A percentile compares a stretch with the other conserved stretches of the same genome.
Conservation (phyloP, 345 rosid genomes). For the Brassica nigra region DNA sequence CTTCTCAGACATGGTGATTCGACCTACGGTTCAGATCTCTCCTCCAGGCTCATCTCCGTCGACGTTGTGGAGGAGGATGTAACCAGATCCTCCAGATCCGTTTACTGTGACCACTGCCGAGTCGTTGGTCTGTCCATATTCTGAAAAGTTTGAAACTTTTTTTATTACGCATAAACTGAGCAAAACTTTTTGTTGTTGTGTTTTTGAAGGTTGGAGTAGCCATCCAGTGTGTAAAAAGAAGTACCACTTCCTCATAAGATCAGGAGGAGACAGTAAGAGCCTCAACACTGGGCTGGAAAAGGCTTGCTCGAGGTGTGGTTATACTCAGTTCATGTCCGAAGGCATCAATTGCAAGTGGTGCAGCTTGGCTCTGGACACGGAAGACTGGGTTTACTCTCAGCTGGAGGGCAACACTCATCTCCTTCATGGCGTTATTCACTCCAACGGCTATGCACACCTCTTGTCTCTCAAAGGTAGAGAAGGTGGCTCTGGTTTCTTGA, state of each 20-base stretch:
- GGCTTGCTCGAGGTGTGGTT: slow-evolving; percentile 52
- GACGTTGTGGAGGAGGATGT: slow-evolving; percentile 77
- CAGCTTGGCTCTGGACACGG: slow-evolving; percentile 48
- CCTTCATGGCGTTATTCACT: slow-evolving; percentile 72
- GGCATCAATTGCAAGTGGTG: slow-evolving; percentile 64
- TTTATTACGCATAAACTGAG: not conserved
- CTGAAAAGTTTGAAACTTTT: not conserved
- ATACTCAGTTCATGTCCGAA: slow-evolving; percentile 45
- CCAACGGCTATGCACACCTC: slow-evolving; percentile 79
- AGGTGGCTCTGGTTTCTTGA: slow-evolving; percentile 63
- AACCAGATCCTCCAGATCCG: slow-evolving; percentile 64
- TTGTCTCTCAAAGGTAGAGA: slow-evolving; percentile 67
- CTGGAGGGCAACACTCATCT: slow-evolving; percentile 61
- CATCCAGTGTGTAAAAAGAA: slow-evolving; percentile 76
- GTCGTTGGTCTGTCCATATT: slow-evolving; percentile 55
- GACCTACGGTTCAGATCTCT: slow-evolving; percentile 41
- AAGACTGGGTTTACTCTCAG: slow-evolving; percentile 58
- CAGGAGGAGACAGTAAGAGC: slow-evolving; percentile 31
- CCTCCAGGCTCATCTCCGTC: slow-evolving; percentile 45
- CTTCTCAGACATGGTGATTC: slow-evolving; percentile 55
- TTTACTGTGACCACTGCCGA: slow-evolving; percentile 78
- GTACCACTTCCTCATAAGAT: slow-evolving; percentile 71
- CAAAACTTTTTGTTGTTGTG: not conserved
- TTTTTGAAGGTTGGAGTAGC: slow-evolving; percentile 66
- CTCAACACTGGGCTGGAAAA: slow-evolving; percentile 25